Conservation (phyloP, 768 basidiomycete species). For the Calvatia gigantea region DNA sequence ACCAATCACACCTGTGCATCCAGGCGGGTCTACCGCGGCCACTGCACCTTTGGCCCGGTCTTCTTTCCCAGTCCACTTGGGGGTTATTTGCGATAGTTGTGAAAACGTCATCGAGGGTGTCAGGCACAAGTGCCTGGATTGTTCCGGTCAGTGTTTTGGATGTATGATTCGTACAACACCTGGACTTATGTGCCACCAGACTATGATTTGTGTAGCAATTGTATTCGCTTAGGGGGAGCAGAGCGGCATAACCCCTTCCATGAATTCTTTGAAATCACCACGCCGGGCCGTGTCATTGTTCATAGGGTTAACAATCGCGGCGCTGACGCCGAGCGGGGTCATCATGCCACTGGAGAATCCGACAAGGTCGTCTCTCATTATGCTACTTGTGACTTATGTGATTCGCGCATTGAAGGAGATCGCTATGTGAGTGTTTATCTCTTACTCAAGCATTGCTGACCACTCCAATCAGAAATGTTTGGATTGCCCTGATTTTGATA, state of each 20-base stretch:
- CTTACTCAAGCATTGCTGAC: slow-evolving; percentile 1
- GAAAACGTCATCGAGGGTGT: slow-evolving; percentile 52
- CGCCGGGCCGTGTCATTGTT: slow-evolving; percentile 62
- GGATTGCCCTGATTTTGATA: slow-evolving; percentile 81
- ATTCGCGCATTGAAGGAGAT: slow-evolving; percentile 61
- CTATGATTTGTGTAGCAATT: slow-evolving; percentile 67
- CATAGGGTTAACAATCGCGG: slow-evolving; percentile 47
- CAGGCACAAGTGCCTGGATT: slow-evolving; percentile 80
- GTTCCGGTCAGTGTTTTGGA: slow-evolving; percentile 47
- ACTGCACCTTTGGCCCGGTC: slow-evolving; percentile 13
- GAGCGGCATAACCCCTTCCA: slow-evolving; percentile 60
- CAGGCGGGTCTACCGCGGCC: slow-evolving; percentile 12
- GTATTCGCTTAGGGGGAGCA: slow-evolving; percentile 46
- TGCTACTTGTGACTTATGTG: slow-evolving; percentile 77
- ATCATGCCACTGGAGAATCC: slow-evolving; percentile 7
- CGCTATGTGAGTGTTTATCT: slow-evolving; percentile 57
- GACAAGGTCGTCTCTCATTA: slow-evolving; percentile 40
- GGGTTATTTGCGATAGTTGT: slow-evolving; percentile 69
- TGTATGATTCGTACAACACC: not conserved
- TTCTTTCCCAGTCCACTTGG: slow-evolving; percentile 52
- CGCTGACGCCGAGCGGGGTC: not conserved
- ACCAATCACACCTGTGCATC: not conserved
- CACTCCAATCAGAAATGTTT: slow-evolving; percentile 60
- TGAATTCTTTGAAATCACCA: slow-evolving; percentile 66
- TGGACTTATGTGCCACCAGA: slow-evolving; percentile 35